Evolutionary conservation across 2,329 filamentous ascomycete genomes (phyloP), one percentile per base, ranked within the genome.

Genomic region (Podosphaera fusca): DNA sequence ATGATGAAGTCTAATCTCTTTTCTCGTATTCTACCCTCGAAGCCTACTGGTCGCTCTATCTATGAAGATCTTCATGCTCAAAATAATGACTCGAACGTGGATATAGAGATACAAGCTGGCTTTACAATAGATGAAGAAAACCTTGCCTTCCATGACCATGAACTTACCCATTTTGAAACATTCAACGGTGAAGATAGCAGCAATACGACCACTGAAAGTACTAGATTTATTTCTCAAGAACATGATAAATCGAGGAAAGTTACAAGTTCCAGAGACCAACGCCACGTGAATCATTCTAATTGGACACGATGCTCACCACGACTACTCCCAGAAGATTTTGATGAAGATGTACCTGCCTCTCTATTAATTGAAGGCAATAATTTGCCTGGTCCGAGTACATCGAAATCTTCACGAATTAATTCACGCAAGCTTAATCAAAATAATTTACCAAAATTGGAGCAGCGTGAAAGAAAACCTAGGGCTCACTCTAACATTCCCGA

Each of bases 281-380:
- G 53, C 52, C 49, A 58, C 21, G 55, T 54, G 4, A 46, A 55
- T 9, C 57, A 55, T 30, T 61, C 61, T 14, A 63, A 63, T 50
- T 65, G 62, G 63, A 40, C 65, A 4, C 59, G 64, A 21, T 63
- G 65, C 54, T 68, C 66, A 31, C 67, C 67, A 3, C 64, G 67
- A 54, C 53, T 68, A 30, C 58, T 68, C 12, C 61, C 63, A 33
- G 67, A 67, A 46, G 67, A 69, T 56, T 61, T 59, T 2, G 67
- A 68, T 55, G 67, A 81, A 57, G 80, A 82, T 63, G 80, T 83
- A 0, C 80, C 80, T 0, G 76, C 75, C 21, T 84, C 80, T 2
- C 69, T 84, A 21, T 67, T 84, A 21, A 75, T 84, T 29, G 80
- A 84, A 64, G 71, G 68, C 3, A 73, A 74, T 53, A 69, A 70